A percentile compares a stretch with the other conserved stretches of the same genome.
Conservation (phyloP, 2,329 filamentous ascomycete species). For the Alternaria sp. region DNA sequence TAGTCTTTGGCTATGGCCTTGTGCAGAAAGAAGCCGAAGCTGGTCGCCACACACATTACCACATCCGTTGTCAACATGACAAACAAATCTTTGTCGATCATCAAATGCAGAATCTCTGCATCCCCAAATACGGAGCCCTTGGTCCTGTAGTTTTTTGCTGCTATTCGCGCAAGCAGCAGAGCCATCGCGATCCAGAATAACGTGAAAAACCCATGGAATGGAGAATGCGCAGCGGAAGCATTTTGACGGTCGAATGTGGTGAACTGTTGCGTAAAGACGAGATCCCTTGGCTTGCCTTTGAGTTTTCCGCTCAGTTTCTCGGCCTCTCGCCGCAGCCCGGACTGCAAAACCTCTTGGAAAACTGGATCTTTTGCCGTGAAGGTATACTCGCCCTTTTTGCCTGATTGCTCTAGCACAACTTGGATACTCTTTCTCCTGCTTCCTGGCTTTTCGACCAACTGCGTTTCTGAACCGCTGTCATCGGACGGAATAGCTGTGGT, state of each 20-base stretch:
- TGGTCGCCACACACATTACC: conserved; percentile 71
- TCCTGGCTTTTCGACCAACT: conserved; percentile 9
- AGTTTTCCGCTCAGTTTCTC: conserved; percentile 43
- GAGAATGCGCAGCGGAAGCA: conserved; percentile 67
- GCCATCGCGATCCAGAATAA: conserved; percentile 78
- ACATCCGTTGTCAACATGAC: conserved; percentile 69
- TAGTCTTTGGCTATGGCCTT: conserved; percentile 65
- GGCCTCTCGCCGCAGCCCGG: conserved; percentile 55
- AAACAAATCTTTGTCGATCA: conserved; percentile 66
- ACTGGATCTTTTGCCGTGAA: conserved; percentile 60
- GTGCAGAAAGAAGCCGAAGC: conserved; percentile 72
- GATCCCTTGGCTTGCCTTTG: conserved; percentile 58
- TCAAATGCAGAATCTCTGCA: conserved; percentile 75
- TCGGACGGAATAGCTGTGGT: conserved; percentile 40
- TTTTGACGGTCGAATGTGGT: conserved; percentile 80
- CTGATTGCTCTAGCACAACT: conserved; percentile 57
- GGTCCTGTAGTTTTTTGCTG: conserved; percentile 71
- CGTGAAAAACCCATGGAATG: conserved; percentile 81
- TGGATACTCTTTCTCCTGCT: conserved; percentile 54
- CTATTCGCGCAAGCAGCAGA: conserved; percentile 72
- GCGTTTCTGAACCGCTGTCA: conserved; percentile 26
- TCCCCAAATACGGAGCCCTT: conserved; percentile 73
- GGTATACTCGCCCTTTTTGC: conserved; percentile 57
- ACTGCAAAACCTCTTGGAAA: conserved; percentile 56
- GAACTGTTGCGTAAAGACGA: conserved; percentile 77